Evolutionary conservation across 139 green algal species (phyloP), one percentile per base, ranked within the genome.

Genomic region (Volvox reticuliferus): DNA sequence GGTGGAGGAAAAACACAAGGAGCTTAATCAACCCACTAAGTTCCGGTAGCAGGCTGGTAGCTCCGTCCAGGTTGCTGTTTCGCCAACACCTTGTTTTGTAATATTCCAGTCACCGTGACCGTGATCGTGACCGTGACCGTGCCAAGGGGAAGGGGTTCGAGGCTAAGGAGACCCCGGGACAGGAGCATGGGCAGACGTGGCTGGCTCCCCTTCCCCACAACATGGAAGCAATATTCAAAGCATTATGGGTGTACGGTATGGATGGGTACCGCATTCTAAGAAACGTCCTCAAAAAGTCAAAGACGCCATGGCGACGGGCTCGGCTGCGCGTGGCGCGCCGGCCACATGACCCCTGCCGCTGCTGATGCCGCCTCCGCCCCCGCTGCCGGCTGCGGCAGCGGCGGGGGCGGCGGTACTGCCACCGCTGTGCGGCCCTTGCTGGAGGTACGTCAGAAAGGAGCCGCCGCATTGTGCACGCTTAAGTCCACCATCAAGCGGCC

Each of bases 381-480:
- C 71, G 71, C 71, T 35, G 26, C 71, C 22, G 16, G 26, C 71
- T n/a, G 71, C 71, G 28, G 26, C 71, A 3, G 67, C 6, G 24
- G 22, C 67, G 67, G 22, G 6, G 67, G 67, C 67, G 67, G 67
- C 24, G 24, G 9, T 28, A 26, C 67, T 12, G 67, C 67, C 67
- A 28, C 67, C 12, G 71, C 71, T 32, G 71, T 79, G 71, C 14
- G 21, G 71, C 32, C 30, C n/a, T 35, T 81, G 75, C 26, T 86
- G 26, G 26, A 86, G 30, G 79, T 86, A 86, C 55, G 50, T 21
- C 26, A 50, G 79, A 44, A 86, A 86, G 50, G 79, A 86, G 44
- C 79, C 79, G 50, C 79, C 79, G 44, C 50, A 71, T n/a, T 86
- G 79, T 44, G 50, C 50, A 1, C 79, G 50, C 79, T 86, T 86